Base-by-base conservation (phyloP, 768 basidiomycete genomes). In the Lanmaoa pseudosensibilis region DNA sequence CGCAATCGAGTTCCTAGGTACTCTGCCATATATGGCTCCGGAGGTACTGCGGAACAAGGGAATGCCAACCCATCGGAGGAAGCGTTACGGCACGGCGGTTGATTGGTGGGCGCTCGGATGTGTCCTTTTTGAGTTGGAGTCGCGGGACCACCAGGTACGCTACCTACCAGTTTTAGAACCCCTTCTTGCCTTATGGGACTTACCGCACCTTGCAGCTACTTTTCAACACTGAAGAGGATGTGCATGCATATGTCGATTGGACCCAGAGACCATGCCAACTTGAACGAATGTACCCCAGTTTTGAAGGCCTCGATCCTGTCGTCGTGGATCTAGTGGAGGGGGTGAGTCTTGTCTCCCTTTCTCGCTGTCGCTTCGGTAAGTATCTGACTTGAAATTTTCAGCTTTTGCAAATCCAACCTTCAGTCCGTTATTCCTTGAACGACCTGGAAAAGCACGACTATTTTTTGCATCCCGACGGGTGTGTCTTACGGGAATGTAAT, bases 51-150 rank as follows among this genome's bases (percentile, higher is more conserved):
- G 47, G n/a, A 75, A 72, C 36, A 53, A 62, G 45, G 52, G 51
- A 3, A 49, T 60, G 9, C 10, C 62, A n/a, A 0, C 0, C 18
- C 6, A 50, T 21, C 36, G 54, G 6, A 65, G 46, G 44, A 62
- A 32, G 21, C 58, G 41, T 34, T 78, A 78, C 44, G 73, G 74
- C 10, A 48, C 57, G 0, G 60, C 64, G 1, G 70, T 77, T 13
- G 76, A 80, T 50, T 79, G 76, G 65, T 80, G 78, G 77, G 69
- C 68, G 0, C 61, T 77, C 11, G 78, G 79, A 7, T 77, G 77
- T 43, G 64, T 79, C 12, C 56, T 71, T 10, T 80, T 69, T 55
- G 75, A 78, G 56, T 55, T 79, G 13, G 68, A 76, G 38, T 63
- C 69, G 11, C 52, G 47, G n/a, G 53, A 55, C 21, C 62, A 68